phyloP scores from a whole-genome alignment of 2,329 filamentous ascomycete species.

The Diaporthe australafricana region DNA sequence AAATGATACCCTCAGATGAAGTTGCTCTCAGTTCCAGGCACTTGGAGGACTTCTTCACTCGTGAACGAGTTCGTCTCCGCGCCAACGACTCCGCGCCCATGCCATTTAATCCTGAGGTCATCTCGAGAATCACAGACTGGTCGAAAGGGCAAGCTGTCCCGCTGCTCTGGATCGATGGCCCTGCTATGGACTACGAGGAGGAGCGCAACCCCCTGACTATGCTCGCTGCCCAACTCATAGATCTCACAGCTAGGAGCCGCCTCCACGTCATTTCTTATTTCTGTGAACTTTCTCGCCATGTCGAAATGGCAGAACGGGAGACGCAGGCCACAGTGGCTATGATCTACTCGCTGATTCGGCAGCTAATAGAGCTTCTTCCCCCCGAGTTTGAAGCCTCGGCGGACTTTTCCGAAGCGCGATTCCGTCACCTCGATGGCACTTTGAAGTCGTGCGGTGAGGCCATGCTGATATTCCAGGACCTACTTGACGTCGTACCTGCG shows the following conservation, averaged over 20 bases:
- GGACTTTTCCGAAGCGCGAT: neutral
- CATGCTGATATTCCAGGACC: neutral
- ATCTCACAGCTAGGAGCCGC: neutral
- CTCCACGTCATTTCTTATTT: constrained; percentile 39
- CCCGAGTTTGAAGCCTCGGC: constrained; percentile 1
- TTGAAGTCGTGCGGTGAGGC: neutral
- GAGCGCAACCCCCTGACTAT: constrained; percentile 34
- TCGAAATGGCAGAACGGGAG: neutral
- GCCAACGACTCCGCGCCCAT: neutral
- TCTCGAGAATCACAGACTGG: constrained; percentile 10
- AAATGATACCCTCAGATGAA: neutral
- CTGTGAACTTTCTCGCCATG: constrained; percentile 32
- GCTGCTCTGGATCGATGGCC: constrained; percentile 37
- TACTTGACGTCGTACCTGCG: neutral
- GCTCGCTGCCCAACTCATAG: constrained; percentile 32
- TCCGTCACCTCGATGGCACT: neutral
- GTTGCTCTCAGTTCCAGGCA: constrained; percentile 8
- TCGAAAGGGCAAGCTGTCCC: neutral
- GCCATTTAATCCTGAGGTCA: neutral
- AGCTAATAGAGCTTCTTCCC: constrained; percentile 23
- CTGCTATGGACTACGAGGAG: neutral
- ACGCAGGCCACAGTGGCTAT: neutral
- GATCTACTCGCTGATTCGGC: constrained; percentile 10
- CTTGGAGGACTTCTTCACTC: constrained; percentile 16
- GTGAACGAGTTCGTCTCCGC: constrained; percentile 1